Conservation (phyloP, 352 stramenopile genomes). For the Globisporangium okanoganense region DNA sequence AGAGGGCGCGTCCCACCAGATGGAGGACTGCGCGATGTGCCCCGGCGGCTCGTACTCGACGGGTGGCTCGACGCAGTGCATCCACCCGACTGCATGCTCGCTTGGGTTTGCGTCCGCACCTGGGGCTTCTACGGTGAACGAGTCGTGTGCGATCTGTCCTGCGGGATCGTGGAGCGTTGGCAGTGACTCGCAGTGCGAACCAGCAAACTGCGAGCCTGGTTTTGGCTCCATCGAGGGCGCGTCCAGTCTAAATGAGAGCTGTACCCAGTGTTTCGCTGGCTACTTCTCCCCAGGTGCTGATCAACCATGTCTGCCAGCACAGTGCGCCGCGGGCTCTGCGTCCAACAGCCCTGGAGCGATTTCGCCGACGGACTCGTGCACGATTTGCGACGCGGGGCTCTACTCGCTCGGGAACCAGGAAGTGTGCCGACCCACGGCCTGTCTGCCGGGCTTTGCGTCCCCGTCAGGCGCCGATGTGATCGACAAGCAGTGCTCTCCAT, state of each 20-base stretch:
- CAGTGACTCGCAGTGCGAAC: constrained; percentile 21
- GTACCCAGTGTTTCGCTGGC: constrained; percentile 24
- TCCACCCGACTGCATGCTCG: constrained; percentile 27
- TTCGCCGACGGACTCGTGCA: constrained; percentile 17
- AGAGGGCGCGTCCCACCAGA: constrained; percentile 24
- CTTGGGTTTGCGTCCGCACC: constrained; percentile 28
- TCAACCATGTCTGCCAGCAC: constrained; percentile 22
- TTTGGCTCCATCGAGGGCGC: constrained; percentile 28
- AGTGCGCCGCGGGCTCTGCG: constrained; percentile 27
- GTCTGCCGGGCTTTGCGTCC: constrained; percentile 31
- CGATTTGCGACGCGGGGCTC: constrained; percentile 28
- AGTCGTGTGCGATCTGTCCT: constrained; percentile 29
- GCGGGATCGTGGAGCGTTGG: constrained; percentile 28
- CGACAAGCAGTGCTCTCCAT: constrained; percentile 37
- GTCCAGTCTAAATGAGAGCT: constrained; percentile 21
- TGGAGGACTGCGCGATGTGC: constrained; percentile 31
- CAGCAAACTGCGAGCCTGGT: constrained; percentile 30
- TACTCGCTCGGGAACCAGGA: constrained; percentile 24
- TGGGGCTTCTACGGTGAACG: constrained; percentile 25
- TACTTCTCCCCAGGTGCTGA: constrained; percentile 33
- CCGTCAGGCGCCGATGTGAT: constrained; percentile 31
- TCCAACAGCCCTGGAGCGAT: constrained; percentile 24
- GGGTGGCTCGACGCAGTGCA: constrained; percentile 25
- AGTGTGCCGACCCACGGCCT: constrained; percentile 28
- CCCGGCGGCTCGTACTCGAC: constrained; percentile 28